A percentile compares a stretch with the other conserved stretches of the same genome.
These are phyloP conservation scores for Vaccinium corymbosum DNA, from an alignment of 148 eudicot species.

Conservation along the genomic window DNA sequence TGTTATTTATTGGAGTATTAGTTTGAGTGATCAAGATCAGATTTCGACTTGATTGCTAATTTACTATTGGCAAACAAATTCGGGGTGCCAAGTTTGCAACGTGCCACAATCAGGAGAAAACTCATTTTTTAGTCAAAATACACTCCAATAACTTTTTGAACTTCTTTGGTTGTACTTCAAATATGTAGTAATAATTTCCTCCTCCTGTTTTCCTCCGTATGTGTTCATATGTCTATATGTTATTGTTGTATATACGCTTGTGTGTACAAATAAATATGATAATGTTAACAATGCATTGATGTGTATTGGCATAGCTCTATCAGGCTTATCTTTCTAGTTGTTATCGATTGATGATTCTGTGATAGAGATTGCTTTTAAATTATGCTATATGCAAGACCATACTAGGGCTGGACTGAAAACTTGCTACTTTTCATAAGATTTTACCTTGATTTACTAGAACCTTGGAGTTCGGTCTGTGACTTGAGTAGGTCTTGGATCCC, in stretches of 20 bases:
- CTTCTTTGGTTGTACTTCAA: background rate
- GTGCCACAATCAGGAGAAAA: conserved; percentile 6
- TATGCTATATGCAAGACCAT: background rate
- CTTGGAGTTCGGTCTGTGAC: background rate
- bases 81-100: background rate
- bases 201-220: background rate
- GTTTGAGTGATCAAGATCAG: background rate
- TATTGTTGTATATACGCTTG: background rate
- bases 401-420: background rate
- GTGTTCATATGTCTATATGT: background rate
- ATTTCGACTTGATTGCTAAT: background rate
- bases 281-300: background rate
- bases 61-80: background rate
- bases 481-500: background rate
- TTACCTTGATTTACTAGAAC: background rate
- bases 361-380: background rate
- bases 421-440: background rate
- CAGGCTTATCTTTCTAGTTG: background rate
- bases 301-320: background rate
- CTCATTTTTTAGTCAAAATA: background rate
- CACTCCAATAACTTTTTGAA: background rate
- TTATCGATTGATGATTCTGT: background rate
- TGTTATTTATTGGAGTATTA: background rate
- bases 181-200: background rate
- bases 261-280: background rate